phyloP scores from a whole-genome alignment of 2,329 filamentous ascomycete species.

The Fusarium globosum region DNA sequence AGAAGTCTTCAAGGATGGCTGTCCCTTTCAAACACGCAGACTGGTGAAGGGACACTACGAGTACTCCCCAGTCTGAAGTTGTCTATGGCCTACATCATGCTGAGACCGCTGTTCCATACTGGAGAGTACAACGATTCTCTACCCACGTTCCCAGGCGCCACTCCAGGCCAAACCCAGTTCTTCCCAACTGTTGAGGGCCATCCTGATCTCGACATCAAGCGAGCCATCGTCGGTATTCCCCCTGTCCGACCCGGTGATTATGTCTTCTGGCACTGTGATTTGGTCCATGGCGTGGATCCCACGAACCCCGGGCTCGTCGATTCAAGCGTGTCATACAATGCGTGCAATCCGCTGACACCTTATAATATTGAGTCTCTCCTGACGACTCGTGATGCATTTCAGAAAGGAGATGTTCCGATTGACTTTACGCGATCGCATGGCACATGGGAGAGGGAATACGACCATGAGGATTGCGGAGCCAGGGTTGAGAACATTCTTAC shows the following conservation, averaged over 20 bases:
- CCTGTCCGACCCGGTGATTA: background rate
- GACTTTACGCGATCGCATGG: background rate
- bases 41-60: background rate
- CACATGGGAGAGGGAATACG: background rate
- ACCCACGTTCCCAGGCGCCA: background rate
- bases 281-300: background rate
- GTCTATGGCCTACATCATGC: background rate
- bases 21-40: background rate
- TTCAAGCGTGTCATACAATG: slow-evolving; percentile 1
- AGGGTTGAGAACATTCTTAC: background rate
- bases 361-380: background rate
- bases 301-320: background rate
- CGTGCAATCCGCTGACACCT: background rate
- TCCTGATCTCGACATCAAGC: background rate
- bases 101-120: background rate
- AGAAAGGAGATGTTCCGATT: background rate
- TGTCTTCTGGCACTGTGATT: background rate
- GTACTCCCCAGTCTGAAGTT: background rate
- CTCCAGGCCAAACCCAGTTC: background rate
- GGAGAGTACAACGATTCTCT: background rate
- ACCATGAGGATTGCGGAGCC: background rate
- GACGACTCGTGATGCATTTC: background rate
- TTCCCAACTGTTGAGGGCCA: background rate
- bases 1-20: slow-evolving; percentile 1
- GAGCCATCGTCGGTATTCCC: background rate